These are phyloP conservation scores for Lodderomyces orthopsilosis DNA, from an alignment of 1,139 yeast species.

Conservation along the genomic window DNA sequence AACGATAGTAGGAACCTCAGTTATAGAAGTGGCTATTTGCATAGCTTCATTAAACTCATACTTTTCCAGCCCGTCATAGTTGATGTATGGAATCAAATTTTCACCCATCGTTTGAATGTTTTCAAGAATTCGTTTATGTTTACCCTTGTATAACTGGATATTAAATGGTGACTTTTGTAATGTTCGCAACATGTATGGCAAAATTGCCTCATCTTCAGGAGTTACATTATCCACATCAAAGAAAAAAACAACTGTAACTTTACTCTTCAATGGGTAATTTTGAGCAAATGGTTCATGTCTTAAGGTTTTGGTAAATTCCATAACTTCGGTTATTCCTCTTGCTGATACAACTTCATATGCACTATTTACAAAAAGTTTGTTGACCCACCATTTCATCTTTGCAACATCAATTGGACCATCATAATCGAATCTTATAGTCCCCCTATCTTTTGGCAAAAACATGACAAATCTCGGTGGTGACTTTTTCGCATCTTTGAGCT, in stretches of 20 bases:
- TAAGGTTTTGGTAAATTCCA: constrained; percentile 37
- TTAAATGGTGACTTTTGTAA: constrained; percentile 56
- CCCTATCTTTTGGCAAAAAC: constrained; percentile 41
- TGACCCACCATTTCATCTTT: constrained; percentile 32
- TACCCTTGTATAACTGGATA: constrained; percentile 50
- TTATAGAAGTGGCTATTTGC: constrained; percentile 49
- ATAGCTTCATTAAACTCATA: constrained; percentile 41
- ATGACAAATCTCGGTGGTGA: constrained; percentile 30
- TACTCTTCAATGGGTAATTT: constrained; percentile 42
- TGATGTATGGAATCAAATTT: constrained; percentile 38
- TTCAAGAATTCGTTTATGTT: constrained; percentile 41
- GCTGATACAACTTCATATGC: constrained; percentile 40
- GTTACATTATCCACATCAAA: constrained; percentile 51
- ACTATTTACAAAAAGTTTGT: constrained; percentile 32
- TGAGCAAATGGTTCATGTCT: constrained; percentile 30
- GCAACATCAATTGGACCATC: constrained; percentile 24
- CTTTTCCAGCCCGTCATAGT: constrained; percentile 31
- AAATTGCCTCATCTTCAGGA: constrained; percentile 58
- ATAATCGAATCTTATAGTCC: constrained; percentile 36
- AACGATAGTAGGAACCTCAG: constrained; percentile 60
- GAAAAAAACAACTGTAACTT: constrained; percentile 50
- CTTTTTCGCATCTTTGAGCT: constrained; percentile 18
- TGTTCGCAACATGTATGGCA: constrained; percentile 59
- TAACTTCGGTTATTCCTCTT: constrained; percentile 36
- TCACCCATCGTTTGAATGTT: constrained; percentile 43